Conservation (phyloP, 768 basidiomycete genomes). For the Pulveroboletus sp. region DNA sequence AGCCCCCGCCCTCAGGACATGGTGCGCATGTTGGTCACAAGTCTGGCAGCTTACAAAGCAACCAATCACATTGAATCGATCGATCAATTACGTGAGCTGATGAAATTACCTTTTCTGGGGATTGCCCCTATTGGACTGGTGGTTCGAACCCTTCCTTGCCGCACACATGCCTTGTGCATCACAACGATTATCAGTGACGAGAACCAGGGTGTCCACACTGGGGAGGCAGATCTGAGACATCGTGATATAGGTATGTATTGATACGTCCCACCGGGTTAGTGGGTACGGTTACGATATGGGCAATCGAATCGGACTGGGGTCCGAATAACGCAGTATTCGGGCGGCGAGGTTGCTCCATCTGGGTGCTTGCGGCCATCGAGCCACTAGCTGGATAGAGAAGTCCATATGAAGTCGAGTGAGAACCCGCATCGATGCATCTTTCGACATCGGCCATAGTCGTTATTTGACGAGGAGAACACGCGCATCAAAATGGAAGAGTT, state of each 20-base stretch:
- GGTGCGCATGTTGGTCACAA: neutral
- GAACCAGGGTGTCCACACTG: neutral
- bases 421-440: conserved; percentile 12
- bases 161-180: conserved; percentile 4
- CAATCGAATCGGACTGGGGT: conserved; percentile 8
- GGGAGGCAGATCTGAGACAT: conserved; percentile 4
- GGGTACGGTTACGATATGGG: conserved; percentile 10
- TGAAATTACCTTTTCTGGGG: neutral
- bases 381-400: conserved; percentile 2
- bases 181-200: conserved; percentile 12
- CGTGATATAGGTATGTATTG: conserved; percentile 1
- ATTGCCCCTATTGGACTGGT: conserved; percentile 5
- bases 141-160: neutral
- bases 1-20: neutral
- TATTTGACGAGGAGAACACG: conserved; percentile 33
- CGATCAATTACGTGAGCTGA: neutral
- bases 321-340: conserved; percentile 4
- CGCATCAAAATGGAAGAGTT: conserved; percentile 36
- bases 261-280: conserved; percentile 9
- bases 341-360: conserved; percentile 9
- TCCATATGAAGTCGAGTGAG: conserved; percentile 14
- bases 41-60: neutral
- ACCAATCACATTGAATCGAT: conserved; percentile 6
- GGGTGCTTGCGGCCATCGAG: conserved; percentile 9
- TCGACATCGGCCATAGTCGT: conserved; percentile 29